Evolutionary conservation across 1,284 basidiomycete genomes (phyloP), one percentile per base, ranked within the genome.

Genomic region (Cryptococcus sp.): DNA sequence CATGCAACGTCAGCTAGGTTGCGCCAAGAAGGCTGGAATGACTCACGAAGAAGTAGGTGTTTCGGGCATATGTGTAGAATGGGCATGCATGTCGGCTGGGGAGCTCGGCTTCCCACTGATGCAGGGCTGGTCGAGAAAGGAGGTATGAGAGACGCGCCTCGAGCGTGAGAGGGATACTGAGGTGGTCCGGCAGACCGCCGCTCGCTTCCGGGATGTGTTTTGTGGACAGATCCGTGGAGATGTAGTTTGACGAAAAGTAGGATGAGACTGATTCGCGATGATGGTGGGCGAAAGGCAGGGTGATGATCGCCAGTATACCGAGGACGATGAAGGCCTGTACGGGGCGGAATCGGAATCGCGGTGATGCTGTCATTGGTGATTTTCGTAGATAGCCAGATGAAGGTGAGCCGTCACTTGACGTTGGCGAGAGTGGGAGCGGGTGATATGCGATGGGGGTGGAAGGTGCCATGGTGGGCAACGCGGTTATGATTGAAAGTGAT

Each of bases 281-380:
- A 52, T 62, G 46, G 38, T 47, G 50, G 44, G 54, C 13, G 45
- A 51, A 57, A 52, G 61, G 61, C 15, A 62, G 23, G 16, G 57
- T 35, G 20, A 81, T 1, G 83, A 86, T 40, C 83, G 82, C 27
- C 22, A 62, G 41, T 45, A 63, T 50, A 25, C 50, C 47, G n/a
- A 85, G 75, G 3, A 73, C 62, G 56, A 81, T 72, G 13, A 89
- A 81, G 2, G 75, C 78, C 17, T 80, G 77, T 0, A 59, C 38
- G 15, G 61, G 44, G 19, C 54, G 46, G 8, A 59, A 27, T 11
- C 61, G 44, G 44, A 53, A 53, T 27, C 38, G n/a, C 11, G 50
- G 35, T 20, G 31, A 17, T 31, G 41, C 38, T 22, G 44, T n/a
- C 45, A 54, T 50, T 50, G 39, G 41, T 49, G 49, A 85, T 85